Conservation (phyloP, 345 rosid species). For the Psidium guajava region DNA sequence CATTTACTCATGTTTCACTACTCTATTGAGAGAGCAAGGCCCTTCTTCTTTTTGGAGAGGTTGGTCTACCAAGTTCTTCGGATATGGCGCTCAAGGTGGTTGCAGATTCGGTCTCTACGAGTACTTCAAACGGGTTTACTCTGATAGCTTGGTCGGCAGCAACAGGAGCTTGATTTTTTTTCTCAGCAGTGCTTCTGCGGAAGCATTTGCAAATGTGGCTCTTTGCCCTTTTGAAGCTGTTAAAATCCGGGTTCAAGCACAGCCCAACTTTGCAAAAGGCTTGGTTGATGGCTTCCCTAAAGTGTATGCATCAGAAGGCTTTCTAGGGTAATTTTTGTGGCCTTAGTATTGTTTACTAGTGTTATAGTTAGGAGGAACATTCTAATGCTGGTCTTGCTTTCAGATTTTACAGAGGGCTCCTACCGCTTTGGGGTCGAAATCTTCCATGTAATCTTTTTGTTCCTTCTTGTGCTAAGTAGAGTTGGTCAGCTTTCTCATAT, state of each 20-base stretch:
- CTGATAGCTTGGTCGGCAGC: slow-evolving; percentile 19
- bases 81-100: slow-evolving; percentile 64
- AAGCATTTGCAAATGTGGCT: slow-evolving; percentile 53
- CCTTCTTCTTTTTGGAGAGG: slow-evolving; percentile 62
- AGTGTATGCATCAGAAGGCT: slow-evolving; percentile 37
- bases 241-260: slow-evolving; percentile 58
- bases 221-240: slow-evolving; percentile 60
- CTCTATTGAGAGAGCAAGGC: slow-evolving; percentile 58
- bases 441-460: slow-evolving; percentile 22
- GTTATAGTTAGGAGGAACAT: neutral
- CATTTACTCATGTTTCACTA: slow-evolving; percentile 37
- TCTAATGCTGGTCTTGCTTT: slow-evolving; percentile 1
- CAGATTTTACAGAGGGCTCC: slow-evolving; percentile 26
- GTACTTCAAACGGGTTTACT: slow-evolving; percentile 46
- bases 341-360: neutral
- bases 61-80: slow-evolving; percentile 51
- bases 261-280: slow-evolving; percentile 48
- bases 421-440: slow-evolving; percentile 35
- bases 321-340: slow-evolving; percentile 29
- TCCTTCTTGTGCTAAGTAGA: neutral
- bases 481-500: neutral
- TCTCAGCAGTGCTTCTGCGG: slow-evolving; percentile 59
- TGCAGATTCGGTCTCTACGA: slow-evolving; percentile 63
- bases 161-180: slow-evolving; percentile 35
- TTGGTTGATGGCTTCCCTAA: slow-evolving; percentile 52